Percentiles rank a stretch among this genome's conserved stretches.
These are phyloP conservation scores for Forsythia suspensa DNA, from an alignment of 257 asterid species.

Conservation along the genomic window DNA sequence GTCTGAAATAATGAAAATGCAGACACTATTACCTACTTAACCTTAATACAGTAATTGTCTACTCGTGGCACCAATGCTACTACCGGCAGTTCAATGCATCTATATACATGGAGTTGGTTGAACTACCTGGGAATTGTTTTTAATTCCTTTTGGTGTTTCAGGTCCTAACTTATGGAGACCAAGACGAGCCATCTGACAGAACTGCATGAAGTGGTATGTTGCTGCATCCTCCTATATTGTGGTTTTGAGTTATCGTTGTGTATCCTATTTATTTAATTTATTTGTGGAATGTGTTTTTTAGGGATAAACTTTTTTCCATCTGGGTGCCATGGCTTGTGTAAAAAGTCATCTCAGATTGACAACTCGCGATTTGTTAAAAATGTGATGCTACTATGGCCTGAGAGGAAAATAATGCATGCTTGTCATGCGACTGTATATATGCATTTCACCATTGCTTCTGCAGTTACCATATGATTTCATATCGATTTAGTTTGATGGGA, in stretches of 20 bases:
- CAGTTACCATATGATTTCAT: constrained; percentile 24
- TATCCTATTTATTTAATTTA: constrained; percentile 15
- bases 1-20: not conserved
- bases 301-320: constrained; percentile 19
- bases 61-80: not conserved
- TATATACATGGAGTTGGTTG: not conserved
- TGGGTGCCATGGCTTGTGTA: constrained; percentile 23
- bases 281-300: constrained; percentile 10
- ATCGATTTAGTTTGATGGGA: constrained; percentile 25
- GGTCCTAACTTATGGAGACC: constrained; percentile 87
- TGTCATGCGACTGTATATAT: constrained; percentile 32
- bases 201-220: constrained; percentile 32
- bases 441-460: constrained; percentile 21
- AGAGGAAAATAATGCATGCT: constrained; percentile 13
- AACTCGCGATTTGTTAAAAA: not conserved
- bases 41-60: not conserved
- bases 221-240: not conserved
- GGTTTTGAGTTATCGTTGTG: not conserved
- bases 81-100: no score
- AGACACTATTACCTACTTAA: not conserved
- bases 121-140: not conserved
- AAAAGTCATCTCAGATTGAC: constrained; percentile 9
- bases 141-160: constrained; percentile 34
- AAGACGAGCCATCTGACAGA: constrained; percentile 35
- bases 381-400: constrained; percentile 10